phyloP scores from a whole-genome alignment of 345 rosid genomes.

The Pelargonium nanum region DNA sequence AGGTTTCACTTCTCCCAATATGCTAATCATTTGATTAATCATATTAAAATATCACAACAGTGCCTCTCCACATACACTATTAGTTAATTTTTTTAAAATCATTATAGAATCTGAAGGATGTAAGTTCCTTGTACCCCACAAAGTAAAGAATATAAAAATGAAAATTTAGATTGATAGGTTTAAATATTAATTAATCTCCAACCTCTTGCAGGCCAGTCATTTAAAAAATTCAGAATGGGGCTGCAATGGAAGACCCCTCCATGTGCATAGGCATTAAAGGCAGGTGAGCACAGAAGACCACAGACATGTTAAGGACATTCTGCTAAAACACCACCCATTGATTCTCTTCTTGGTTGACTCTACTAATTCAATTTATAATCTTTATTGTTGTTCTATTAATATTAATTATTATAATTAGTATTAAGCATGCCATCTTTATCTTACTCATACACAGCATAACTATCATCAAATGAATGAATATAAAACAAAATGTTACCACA shows the following conservation, averaged over 20 bases:
- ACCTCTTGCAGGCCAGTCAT: slow-evolving; percentile 26
- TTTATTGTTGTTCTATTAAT: neutral
- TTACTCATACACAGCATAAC: too few species aligned
- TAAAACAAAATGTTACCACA: too few species aligned
- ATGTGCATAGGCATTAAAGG: slow-evolving; percentile 49
- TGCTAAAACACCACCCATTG: slow-evolving; percentile 7
- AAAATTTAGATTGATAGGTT: slow-evolving; percentile 15
- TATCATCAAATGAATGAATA: neutral
- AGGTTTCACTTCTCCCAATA: neutral
- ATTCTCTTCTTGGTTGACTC: slow-evolving; percentile 7
- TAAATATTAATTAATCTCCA: slow-evolving; percentile 20
- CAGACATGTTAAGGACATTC: slow-evolving; percentile 16
- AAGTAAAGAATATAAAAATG: slow-evolving; percentile 7
- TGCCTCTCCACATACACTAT: neutral
- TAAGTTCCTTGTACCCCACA: slow-evolving; percentile 12
- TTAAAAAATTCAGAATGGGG: slow-evolving; percentile 28
- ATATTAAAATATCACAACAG: neutral
- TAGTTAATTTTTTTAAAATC: slow-evolving; percentile 10
- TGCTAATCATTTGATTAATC: neutral
- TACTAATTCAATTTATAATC: slow-evolving; percentile 5
- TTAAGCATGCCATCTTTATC: neutral
- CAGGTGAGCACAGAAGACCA: slow-evolving; percentile 21
- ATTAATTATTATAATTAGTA: neutral
- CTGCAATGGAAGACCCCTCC: slow-evolving; percentile 39
- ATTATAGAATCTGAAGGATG: slow-evolving; percentile 11